Evolutionary conservation across 345 rosid genomes (phyloP), one percentile per base, ranked within the genome.

Genomic region (Eucalyptus curtisii): DNA sequence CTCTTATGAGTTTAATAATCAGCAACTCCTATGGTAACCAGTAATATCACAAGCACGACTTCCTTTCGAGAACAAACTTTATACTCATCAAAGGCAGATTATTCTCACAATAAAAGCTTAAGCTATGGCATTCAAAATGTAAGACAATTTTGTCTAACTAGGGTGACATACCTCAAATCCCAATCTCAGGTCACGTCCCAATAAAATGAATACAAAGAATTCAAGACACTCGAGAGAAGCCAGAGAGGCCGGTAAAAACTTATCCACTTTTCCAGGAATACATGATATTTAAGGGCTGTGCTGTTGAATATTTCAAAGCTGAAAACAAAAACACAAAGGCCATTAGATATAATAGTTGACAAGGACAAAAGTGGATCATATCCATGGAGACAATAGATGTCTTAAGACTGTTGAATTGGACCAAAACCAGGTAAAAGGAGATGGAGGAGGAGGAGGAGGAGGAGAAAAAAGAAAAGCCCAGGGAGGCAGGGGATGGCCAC

Each of bases 161-260:
- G 86, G 86, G 59, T 45, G 49, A 42, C 93, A 64, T 93, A 97
- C 99, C 99, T 95, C 92, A 97, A 90, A 93, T 97, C 99, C 99
- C 99, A 98, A 90, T 98, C 99, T 31, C 99, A 92, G 86, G 96
- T 94, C 47, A 98, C 90, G 87, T 98, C 99, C 99, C 99, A 98
- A 91, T 95, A 97, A 94, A 94, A 86, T 91, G 99, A 98, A 92
- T 95, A 98, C 64, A 93, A 91, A 11, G 98, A 97, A 94, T 96
- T 98, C 91, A 97, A 89, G 87, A 98, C 95, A 89, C 96, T 87
- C 22, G 95, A 94, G 89, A 95, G 91, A 90, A 98, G 97, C 99
- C 99, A 98, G 7, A 97, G 96, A 17, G 99, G 99, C 87, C 96
- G 94, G 89, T 96, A 95, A 88, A 95, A 94, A 90, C 92, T 92